phyloP scores from a whole-genome alignment of 257 asterid species.

The Leonotis leonurus region DNA sequence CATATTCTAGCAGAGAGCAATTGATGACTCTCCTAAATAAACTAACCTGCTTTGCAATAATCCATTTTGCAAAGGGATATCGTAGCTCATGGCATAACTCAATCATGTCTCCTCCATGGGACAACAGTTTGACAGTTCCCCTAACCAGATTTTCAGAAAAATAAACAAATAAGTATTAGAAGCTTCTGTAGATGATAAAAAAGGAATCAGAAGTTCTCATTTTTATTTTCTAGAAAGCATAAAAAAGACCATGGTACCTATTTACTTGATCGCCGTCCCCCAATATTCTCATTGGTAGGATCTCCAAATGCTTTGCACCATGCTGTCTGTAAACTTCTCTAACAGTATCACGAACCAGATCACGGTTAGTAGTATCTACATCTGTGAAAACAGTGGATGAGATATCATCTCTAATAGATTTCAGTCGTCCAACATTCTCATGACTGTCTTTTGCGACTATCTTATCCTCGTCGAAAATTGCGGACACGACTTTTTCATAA shows the following conservation, averaged over 20 bases:
- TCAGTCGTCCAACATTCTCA: conserved; percentile 49
- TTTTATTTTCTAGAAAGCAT: too few relatives aligned
- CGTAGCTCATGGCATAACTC: conserved; percentile 95
- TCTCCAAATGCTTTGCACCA: conserved; percentile 88
- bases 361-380: conserved; percentile 60
- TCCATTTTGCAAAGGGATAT: conserved; percentile 75
- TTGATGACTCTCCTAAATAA: background rate
- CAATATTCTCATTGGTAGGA: conserved; percentile 62
- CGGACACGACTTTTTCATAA: conserved; percentile 67
- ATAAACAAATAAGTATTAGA: conserved; percentile 6
- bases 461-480: conserved; percentile 71
- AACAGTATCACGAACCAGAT: conserved; percentile 54
- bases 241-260: conserved; percentile 42
- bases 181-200: conserved; percentile 6
- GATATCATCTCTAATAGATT: conserved; percentile 44
- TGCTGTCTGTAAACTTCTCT: conserved; percentile 61
- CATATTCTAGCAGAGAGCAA: background rate
- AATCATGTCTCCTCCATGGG: conserved; percentile 88
- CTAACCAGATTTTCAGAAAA: conserved; percentile 24
- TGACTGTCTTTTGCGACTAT: conserved; percentile 37
- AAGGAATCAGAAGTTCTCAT: background rate
- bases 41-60: conserved; percentile 62
- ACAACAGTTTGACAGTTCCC: conserved; percentile 66
- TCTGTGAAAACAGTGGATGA: conserved; percentile 51
- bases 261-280: conserved; percentile 47